Conservation (phyloP, 2,329 filamentous ascomycete genomes). For the Venturia pyrina region DNA sequence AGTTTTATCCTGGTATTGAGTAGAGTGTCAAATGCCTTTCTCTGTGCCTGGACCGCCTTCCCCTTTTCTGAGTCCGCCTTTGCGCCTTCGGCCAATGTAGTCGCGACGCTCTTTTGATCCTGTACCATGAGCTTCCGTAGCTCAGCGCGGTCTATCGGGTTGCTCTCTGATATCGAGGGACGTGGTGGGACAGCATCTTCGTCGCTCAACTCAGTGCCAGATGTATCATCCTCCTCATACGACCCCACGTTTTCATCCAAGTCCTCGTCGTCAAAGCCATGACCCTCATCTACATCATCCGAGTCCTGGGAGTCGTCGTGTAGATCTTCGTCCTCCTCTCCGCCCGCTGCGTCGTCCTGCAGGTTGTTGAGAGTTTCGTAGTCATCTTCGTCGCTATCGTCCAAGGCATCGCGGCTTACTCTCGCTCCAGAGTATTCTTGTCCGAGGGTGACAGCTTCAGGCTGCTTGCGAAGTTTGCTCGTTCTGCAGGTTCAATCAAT, state of each 20-base stretch:
- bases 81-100: conserved; percentile 55
- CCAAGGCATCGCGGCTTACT: conserved; percentile 59
- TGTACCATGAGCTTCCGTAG: conserved; percentile 58
- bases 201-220: conserved; percentile 14
- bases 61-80: conserved; percentile 78
- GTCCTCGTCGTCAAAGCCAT: conserved; percentile 22
- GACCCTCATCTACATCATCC: conserved; percentile 34
- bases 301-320: conserved; percentile 20
- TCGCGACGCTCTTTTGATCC: conserved; percentile 56
- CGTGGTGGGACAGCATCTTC: not conserved
- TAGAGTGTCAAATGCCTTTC: conserved; percentile 75
- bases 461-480: conserved; percentile 65
- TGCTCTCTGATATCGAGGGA: conserved; percentile 10
- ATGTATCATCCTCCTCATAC: conserved; percentile 18
- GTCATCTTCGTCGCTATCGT: conserved; percentile 33
- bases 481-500: conserved; percentile 40
- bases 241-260: conserved; percentile 18
- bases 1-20: conserved; percentile 85
- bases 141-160: conserved; percentile 40
- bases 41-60: conserved; percentile 73
- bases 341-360: conserved; percentile 20
- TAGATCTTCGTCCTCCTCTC: conserved; percentile 27
- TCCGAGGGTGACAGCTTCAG: conserved; percentile 58
- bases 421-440: conserved; percentile 70
- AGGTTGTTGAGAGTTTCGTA: conserved; percentile 37